phyloP scores from a whole-genome alignment of 495 filamentous ascomycete genomes.

The Cercophora scortea region DNA sequence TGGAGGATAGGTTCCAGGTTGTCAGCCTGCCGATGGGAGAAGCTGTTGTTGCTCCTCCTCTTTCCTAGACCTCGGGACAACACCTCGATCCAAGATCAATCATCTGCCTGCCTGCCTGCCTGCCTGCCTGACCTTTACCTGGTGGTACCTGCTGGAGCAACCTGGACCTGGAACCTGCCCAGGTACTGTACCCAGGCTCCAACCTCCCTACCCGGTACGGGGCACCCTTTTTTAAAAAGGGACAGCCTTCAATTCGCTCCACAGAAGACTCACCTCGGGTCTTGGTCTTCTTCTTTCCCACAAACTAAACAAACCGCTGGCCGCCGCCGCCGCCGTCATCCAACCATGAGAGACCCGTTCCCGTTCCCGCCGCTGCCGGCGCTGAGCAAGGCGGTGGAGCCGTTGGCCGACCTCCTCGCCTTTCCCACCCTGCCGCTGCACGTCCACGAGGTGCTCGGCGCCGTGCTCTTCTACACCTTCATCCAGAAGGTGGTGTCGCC shows the following conservation, averaged over 20 bases:
- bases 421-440: slow-evolving; percentile 74
- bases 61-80: too few species aligned
- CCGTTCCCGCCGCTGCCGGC: slow-evolving; percentile 48
- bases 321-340: too few species aligned
- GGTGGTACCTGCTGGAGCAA: too few species aligned
- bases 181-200: too few species aligned
- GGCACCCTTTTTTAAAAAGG: too few species aligned
- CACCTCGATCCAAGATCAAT: too few species aligned
- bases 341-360: slow-evolving; percentile 63
- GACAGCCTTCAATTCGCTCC: background rate
- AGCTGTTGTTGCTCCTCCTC: too few species aligned
- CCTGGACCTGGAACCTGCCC: too few species aligned
- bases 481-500: slow-evolving; percentile 71
- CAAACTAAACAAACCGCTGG: background rate
- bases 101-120: too few species aligned
- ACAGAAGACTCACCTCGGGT: background rate
- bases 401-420: slow-evolving; percentile 48
- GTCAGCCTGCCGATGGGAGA: too few species aligned
- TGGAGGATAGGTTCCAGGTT: too few species aligned
- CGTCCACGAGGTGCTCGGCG: slow-evolving; percentile 77
- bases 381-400: slow-evolving; percentile 45
- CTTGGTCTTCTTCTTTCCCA: background rate
- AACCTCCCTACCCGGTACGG: background rate
- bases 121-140: too few species aligned
- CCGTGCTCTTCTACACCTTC: slow-evolving; percentile 68